These are phyloP conservation scores for Nitzschia palea DNA, from an alignment of 108 stramenopile species.

Conservation along the genomic window DNA sequence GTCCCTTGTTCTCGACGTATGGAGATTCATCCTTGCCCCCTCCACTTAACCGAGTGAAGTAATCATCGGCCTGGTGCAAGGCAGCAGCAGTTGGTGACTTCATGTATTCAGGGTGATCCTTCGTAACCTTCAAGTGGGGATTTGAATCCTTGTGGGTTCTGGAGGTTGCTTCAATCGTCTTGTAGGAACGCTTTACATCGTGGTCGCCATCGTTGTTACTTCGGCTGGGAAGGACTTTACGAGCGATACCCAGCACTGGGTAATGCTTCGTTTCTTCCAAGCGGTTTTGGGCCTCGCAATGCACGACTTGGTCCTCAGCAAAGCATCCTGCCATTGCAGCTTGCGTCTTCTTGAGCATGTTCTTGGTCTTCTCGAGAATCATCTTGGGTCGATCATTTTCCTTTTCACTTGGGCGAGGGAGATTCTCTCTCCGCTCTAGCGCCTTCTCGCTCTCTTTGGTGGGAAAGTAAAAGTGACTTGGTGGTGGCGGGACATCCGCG, in stretches of 20 bases:
- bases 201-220: background rate
- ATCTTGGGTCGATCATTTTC: constrained; percentile 2
- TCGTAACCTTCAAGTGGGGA: background rate
- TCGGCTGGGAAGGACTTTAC: background rate
- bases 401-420: background rate
- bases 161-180: background rate
- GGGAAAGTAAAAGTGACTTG: constrained; percentile 38
- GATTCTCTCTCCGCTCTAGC: background rate
- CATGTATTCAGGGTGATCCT: constrained; percentile 1
- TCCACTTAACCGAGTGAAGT: constrained; percentile 25
- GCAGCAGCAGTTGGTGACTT: constrained; percentile 5
- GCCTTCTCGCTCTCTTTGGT: constrained; percentile 30
- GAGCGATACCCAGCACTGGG: background rate
- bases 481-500: constrained; percentile 14
- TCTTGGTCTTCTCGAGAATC: constrained; percentile 19
- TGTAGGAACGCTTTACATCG: background rate
- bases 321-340: constrained; percentile 18
- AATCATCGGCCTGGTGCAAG: constrained; percentile 37
- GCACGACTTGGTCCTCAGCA: background rate
- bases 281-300: background rate
- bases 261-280: constrained; percentile 2
- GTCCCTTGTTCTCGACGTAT: constrained; percentile 13
- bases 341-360: constrained; percentile 16
- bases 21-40: constrained; percentile 21
- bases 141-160: too few species aligned